Conservation (phyloP, 2,329 filamentous ascomycete species). For the Sporothrix brasiliensis region DNA sequence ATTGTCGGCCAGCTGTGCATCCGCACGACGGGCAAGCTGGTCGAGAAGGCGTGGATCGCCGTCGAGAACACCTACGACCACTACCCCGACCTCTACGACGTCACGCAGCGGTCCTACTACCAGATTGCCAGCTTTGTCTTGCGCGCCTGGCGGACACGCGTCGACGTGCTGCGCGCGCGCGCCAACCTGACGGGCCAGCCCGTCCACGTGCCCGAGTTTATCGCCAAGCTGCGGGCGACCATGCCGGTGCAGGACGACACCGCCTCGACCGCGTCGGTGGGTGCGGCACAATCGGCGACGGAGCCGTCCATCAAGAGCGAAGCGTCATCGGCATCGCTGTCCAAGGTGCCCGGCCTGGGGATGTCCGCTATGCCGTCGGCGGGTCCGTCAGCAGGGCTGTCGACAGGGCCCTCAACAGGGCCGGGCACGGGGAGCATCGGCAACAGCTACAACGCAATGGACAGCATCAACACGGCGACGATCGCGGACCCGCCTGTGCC, state of each 20-base stretch:
- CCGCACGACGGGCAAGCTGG: constrained; percentile 52
- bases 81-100: constrained; percentile 56
- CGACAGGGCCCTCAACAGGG: too few relatives aligned
- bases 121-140: constrained; percentile 53
- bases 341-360: background rate
- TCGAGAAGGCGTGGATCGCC: constrained; percentile 57
- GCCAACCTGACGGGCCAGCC: constrained; percentile 40
- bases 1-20: constrained; percentile 58
- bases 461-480: background rate
- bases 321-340: constrained; percentile 34
- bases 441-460: background rate
- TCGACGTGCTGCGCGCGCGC: constrained; percentile 46
- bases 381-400: background rate
- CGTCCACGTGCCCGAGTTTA: constrained; percentile 51
- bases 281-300: background rate
- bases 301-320: constrained; percentile 38
- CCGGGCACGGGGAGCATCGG: background rate
- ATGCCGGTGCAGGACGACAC: constrained; percentile 46
- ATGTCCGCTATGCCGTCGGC: background rate
- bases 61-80: constrained; percentile 53
- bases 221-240: constrained; percentile 50
- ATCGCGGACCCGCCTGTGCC: background rate
- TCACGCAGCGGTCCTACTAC: constrained; percentile 50
- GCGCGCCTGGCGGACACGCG: constrained; percentile 57
- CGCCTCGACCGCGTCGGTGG: background rate